phyloP scores from a whole-genome alignment of 1,139 yeast species.

The Pichia sp. region DNA sequence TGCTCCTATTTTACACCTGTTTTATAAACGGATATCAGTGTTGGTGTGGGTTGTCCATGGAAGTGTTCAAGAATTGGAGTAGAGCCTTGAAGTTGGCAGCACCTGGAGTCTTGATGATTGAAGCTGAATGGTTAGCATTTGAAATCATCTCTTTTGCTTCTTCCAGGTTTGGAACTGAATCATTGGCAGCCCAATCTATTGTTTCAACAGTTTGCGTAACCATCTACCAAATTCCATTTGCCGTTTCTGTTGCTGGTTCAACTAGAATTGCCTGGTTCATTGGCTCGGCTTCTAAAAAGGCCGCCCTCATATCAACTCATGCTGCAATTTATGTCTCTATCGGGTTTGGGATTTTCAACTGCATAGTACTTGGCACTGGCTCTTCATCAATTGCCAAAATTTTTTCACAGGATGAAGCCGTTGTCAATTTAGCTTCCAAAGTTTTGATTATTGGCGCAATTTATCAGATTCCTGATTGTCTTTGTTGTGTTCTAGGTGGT shows the following conservation, averaged over 20 bases:
- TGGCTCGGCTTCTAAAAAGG: conserved; percentile 59
- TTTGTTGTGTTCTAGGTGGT: conserved; percentile 56
- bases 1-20: conserved; percentile 44
- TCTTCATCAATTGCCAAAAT: conserved; percentile 42
- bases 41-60: conserved; percentile 46
- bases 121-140: conserved; percentile 68
- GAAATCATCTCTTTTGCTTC: conserved; percentile 61
- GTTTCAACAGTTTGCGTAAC: conserved; percentile 66
- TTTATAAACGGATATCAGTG: conserved; percentile 52
- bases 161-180: conserved; percentile 59
- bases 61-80: conserved; percentile 47
- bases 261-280: conserved; percentile 75
- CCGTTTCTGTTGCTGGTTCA: conserved; percentile 68
- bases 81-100: conserved; percentile 49
- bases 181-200: conserved; percentile 70
- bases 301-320: conserved; percentile 42
- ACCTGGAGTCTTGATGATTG: conserved; percentile 63
- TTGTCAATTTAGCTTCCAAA: conserved; percentile 46
- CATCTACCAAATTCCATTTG: conserved; percentile 70
- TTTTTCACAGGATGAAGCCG: conserved; percentile 48
- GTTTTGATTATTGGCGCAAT: conserved; percentile 54
- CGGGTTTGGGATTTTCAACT: conserved; percentile 37
- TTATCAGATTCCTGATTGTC: conserved; percentile 55
- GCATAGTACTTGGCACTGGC: conserved; percentile 36
- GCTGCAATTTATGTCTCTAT: conserved; percentile 43